Evolutionary conservation across 371 early-diverging fungal genomes (phyloP).

Genomic region (Fennellomyces sp.): DNA sequence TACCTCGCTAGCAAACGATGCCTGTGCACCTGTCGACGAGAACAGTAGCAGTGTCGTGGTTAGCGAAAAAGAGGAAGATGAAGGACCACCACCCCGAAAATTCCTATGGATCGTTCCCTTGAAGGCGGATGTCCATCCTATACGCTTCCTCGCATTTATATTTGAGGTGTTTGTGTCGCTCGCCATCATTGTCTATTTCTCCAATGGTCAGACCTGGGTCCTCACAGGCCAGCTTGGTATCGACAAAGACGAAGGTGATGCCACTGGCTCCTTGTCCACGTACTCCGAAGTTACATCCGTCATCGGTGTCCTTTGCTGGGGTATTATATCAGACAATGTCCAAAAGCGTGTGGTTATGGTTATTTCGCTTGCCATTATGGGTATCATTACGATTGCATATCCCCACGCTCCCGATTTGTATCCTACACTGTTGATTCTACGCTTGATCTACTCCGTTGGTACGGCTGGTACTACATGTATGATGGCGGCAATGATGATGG

Average conservation of each 20-base stretch:
- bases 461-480: slow-evolving; percentile 71
- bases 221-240: slow-evolving; percentile 19
- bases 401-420: slow-evolving; percentile 52
- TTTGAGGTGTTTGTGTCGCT: slow-evolving; percentile 32
- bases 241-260: slow-evolving; percentile 26
- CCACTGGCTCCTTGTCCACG: slow-evolving; percentile 51
- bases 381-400: slow-evolving; percentile 43
- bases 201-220: slow-evolving; percentile 31
- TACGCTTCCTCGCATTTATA: slow-evolving; percentile 34
- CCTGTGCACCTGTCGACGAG: neutral
- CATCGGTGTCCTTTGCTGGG: slow-evolving; percentile 38
- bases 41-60: neutral
- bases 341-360: slow-evolving; percentile 20
- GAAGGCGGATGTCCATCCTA: slow-evolving; percentile 29
- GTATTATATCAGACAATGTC: slow-evolving; percentile 18
- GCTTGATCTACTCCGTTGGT: slow-evolving; percentile 67
- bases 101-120: slow-evolving; percentile 45
- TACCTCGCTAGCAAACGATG: neutral
- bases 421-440: slow-evolving; percentile 53
- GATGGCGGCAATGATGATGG: slow-evolving; percentile 65
- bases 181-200: slow-evolving; percentile 37
- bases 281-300: slow-evolving; percentile 64
- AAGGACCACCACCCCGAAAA: neutral
- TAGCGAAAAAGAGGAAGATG: neutral
- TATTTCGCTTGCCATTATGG: slow-evolving; percentile 48